Evolutionary conservation across 345 rosid genomes (phyloP), one percentile per base, ranked within the genome.

Genomic region (Acer yangbiense): DNA sequence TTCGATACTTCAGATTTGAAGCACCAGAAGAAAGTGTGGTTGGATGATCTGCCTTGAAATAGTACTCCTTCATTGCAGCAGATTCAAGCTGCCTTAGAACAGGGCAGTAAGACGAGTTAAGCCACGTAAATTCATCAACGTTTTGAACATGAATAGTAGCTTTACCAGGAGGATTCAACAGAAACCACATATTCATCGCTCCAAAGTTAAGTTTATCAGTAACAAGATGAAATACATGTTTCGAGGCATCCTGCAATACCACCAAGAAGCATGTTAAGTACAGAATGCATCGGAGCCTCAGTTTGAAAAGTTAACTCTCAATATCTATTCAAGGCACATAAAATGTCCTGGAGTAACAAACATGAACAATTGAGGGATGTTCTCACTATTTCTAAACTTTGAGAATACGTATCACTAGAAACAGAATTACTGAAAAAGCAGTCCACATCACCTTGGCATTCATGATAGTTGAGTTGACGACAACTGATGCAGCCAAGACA

Each of bases 111-210:
- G 99, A 91, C 65, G 99, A 92, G 78, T 96, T 96, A 65, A 96
- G 97, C 98, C 98, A 96, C 91, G 91, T 96, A 66, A 96, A 96
- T 81, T 89, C 99, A 83, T 96, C 99, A 11, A 96, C 93, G 81
- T 96, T 96, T 89, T 96, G 97, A 55, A 96, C 99, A 84, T 96
- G 95, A 78, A 96, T 94, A 10, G 99, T 86, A 39, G 97, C 97
- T 62, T 90, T 89, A 79, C 97, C 93, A 18, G 99, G 99, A 77
- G 99, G 98, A 81, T 94, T 96, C 81, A 89, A 80, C 25, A 96
- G 88, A 85, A 96, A 96, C 99, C 99, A 96, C 99, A 94, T 96
- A 83, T 88, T 96, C 98, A 96, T 96, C 44, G 99, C 99, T 73
- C 95, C 99, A 68, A 89, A 96, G 80, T 96, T 96, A 32, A 96